Conservation (phyloP, 805 yeast species). For the Scheffersomyces amazonensis region DNA sequence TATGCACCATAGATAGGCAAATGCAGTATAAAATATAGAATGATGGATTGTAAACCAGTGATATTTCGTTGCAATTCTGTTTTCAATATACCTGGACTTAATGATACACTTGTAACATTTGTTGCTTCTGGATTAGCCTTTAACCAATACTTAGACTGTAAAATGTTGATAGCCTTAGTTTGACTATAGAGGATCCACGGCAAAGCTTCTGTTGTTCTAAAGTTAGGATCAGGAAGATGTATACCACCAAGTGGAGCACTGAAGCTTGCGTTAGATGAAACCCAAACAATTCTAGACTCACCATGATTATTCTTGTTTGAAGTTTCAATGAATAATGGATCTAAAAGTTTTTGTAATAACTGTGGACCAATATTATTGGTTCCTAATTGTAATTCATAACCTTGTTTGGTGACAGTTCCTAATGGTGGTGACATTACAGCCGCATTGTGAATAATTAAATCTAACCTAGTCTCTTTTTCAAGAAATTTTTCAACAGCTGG, state of each 20-base stretch:
- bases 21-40: conserved; percentile 10
- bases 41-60: not conserved
- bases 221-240: conserved; percentile 28
- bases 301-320: conserved; percentile 12
- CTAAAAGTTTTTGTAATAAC: conserved; percentile 6
- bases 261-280: conserved; percentile 37
- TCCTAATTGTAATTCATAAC: conserved; percentile 26
- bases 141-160: conserved; percentile 35
- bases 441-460: conserved; percentile 21
- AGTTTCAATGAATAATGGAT: conserved; percentile 15
- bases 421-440: conserved; percentile 26
- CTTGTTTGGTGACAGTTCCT: too few species aligned
- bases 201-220: conserved; percentile 13
- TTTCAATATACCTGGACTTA: conserved; percentile 40
- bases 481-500: conserved; percentile 29
- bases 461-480: conserved; percentile 11
- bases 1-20: conserved; percentile 38
- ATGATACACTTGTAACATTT: conserved; percentile 29
- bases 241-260: conserved; percentile 31
- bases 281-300: conserved; percentile 39
- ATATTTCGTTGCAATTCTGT: conserved; percentile 29
- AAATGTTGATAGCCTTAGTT: conserved; percentile 40
- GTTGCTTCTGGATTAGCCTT: conserved; percentile 20
- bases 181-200: conserved; percentile 31
- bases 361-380: conserved; percentile 20